Conservation (phyloP, 73 alveolate species). For the Tetrahymena malaccensis region DNA sequence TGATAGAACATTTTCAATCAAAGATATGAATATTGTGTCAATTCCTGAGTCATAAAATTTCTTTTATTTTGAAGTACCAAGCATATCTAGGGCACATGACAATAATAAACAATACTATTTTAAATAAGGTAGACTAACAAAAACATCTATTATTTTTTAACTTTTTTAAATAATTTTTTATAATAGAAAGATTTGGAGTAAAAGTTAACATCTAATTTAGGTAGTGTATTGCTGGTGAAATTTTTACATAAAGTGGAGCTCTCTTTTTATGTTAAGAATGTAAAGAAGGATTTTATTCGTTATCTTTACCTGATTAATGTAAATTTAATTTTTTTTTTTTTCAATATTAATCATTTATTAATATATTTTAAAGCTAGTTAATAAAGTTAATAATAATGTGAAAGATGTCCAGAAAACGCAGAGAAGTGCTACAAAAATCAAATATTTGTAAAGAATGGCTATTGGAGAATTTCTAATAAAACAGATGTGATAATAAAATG, state of each 20-base stretch:
- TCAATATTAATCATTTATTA: not conserved
- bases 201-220: not conserved
- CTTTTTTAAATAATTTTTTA: not conserved
- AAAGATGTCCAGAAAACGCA: not conserved
- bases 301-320: not conserved
- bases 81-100: not conserved
- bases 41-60: not conserved
- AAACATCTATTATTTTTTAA: too few species aligned
- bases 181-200: not conserved
- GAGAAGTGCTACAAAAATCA: not conserved
- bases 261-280: not conserved
- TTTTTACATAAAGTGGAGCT: not conserved
- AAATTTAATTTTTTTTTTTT: not conserved
- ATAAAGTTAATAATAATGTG: not conserved
- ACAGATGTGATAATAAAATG: not conserved
- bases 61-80: not conserved
- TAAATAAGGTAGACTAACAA: not conserved
- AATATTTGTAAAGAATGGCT: not conserved
- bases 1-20: not conserved
- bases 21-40: not conserved
- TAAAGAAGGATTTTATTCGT: not conserved
- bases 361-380: not conserved
- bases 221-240: not conserved
- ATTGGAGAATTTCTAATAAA: not conserved
- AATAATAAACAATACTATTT: not conserved